Evolutionary conservation across 768 basidiomycete genomes (phyloP).

Genomic region (Boletus vermiculosoides): DNA sequence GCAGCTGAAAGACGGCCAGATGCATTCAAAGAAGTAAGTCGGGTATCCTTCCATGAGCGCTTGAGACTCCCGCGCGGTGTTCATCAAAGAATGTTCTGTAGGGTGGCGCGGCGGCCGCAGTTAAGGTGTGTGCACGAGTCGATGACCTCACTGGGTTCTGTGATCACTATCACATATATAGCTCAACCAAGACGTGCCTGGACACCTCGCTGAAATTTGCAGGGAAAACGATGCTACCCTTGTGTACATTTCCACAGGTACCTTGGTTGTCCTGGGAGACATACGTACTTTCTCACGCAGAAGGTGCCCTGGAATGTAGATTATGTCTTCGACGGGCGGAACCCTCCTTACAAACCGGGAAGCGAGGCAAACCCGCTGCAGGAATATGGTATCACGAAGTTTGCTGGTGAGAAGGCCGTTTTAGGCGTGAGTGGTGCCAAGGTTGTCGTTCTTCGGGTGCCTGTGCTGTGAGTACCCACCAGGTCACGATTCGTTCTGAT

Average conservation of each 20-base stretch:
- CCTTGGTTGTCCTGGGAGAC: neutral
- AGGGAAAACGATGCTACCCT: slow-evolving; percentile 62
- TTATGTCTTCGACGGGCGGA: slow-evolving; percentile 95
- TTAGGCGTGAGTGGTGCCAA: slow-evolving; percentile 57
- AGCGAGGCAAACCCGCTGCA: slow-evolving; percentile 81
- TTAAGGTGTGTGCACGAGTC: slow-evolving; percentile 43
- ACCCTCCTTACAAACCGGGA: slow-evolving; percentile 81
- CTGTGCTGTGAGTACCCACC: slow-evolving; percentile 64
- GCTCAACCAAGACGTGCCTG: slow-evolving; percentile 82
- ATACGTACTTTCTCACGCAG: slow-evolving; percentile 5
- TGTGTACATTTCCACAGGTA: slow-evolving; percentile 91
- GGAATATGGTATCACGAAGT: slow-evolving; percentile 83
- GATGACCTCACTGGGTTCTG: neutral
- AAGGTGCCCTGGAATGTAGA: slow-evolving; percentile 43
- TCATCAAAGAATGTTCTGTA: neutral
- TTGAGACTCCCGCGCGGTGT: neutral
- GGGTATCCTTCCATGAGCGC: neutral
- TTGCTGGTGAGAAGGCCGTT: slow-evolving; percentile 81
- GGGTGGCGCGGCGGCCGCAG: slow-evolving; percentile 64
- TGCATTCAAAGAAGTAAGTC: slow-evolving; percentile 79
- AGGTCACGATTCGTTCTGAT: neutral
- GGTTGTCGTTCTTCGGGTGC: slow-evolving; percentile 78
- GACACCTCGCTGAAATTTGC: slow-evolving; percentile 65
- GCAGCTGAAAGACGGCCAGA: slow-evolving; percentile 94
- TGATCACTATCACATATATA: slow-evolving; percentile 29